Evolutionary conservation across 1,284 basidiomycete species (phyloP).

Genomic region (Cutaneotrichosporon sp.): DNA sequence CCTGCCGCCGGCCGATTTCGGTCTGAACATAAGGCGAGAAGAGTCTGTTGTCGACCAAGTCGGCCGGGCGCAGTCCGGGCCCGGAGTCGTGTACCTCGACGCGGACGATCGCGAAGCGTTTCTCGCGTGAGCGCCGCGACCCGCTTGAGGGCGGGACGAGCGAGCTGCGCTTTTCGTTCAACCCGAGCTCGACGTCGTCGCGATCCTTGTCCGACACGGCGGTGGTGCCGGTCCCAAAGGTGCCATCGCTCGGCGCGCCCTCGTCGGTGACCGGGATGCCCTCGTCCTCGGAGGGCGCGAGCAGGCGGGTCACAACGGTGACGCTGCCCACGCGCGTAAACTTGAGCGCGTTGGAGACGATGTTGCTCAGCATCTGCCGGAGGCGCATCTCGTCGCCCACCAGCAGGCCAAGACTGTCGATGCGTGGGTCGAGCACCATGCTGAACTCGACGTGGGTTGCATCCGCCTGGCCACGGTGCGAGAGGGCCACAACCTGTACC

Average conservation of each 20-base stretch:
- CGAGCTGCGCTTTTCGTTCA: background rate
- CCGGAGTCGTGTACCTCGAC: constrained; percentile 82
- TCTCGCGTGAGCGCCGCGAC: background rate
- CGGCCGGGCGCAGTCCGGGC: constrained; percentile 67
- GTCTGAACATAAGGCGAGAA: constrained; percentile 55
- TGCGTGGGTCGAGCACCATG: constrained; percentile 69
- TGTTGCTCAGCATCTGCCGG: constrained; percentile 66
- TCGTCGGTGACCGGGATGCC: background rate
- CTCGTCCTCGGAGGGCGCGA: constrained; percentile 35
- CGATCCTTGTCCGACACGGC: background rate
- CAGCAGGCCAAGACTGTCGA: constrained; percentile 64
- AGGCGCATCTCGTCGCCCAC: constrained; percentile 66
- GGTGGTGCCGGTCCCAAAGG: background rate
- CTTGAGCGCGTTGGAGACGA: constrained; percentile 57
- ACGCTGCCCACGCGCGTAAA: constrained; percentile 69
- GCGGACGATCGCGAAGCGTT: constrained; percentile 59
- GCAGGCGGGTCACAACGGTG: constrained; percentile 48
- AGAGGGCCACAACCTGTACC: constrained; percentile 75
- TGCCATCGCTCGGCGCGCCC: background rate
- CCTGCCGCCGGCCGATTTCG: constrained; percentile 69
- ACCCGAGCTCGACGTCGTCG: background rate
- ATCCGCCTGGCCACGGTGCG: constrained; percentile 71
- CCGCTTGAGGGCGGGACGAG: background rate
- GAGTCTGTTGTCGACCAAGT: constrained; percentile 63
- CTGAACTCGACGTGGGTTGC: constrained; percentile 68